Evolutionary conservation across 495 filamentous ascomycete species (phyloP).

Genomic region (Lepidopterella palustris): DNA sequence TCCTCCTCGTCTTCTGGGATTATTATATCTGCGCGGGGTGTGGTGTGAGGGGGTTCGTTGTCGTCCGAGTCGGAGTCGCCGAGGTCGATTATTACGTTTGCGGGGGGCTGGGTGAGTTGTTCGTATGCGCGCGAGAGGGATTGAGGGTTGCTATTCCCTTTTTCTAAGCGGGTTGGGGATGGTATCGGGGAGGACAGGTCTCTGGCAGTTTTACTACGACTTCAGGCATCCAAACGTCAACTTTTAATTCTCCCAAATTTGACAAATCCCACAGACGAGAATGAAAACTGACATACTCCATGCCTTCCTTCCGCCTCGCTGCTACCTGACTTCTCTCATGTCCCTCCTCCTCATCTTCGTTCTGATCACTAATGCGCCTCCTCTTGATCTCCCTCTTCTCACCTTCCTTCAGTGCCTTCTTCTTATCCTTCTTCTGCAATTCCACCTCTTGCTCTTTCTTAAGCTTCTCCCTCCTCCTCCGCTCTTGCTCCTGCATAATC

Average conservation of each 20-base stretch:
- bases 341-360: constrained; percentile 4
- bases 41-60: constrained; percentile 3
- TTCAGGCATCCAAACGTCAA: neutral
- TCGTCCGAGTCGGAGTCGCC: constrained; percentile 9
- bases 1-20: constrained; percentile 9
- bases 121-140: neutral
- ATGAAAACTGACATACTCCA: constrained; percentile 3
- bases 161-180: neutral
- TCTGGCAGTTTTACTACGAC: neutral
- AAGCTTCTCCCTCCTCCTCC: constrained; percentile 5
- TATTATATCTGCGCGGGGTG: neutral
- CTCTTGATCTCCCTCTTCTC: constrained; percentile 6
- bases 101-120: neutral
- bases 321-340: neutral
- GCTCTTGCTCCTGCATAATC: constrained; percentile 18
- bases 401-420: constrained; percentile 1
- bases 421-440: constrained; percentile 6
- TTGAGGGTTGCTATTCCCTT: neutral
- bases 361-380: neutral
- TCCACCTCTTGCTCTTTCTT: constrained; percentile 6
- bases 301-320: constrained; percentile 1
- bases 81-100: neutral
- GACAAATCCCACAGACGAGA: neutral
- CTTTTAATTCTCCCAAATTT: neutral
- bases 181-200: neutral